Conservation (phyloP, 2,329 filamentous ascomycete genomes). For the Penicillium sp. region DNA sequence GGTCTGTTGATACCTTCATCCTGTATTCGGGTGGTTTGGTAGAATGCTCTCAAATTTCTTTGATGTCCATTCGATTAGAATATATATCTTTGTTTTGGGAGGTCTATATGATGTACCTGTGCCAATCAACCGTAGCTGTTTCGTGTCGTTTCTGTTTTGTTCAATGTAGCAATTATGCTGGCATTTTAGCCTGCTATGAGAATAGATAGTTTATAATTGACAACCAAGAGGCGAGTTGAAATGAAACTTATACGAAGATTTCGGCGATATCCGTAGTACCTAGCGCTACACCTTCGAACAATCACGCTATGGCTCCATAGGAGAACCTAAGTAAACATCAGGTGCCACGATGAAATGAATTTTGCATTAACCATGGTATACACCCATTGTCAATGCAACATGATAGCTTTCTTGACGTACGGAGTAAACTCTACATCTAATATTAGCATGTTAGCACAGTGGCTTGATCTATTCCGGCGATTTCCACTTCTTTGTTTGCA, state of each 20-base stretch:
- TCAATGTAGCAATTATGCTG: neutral
- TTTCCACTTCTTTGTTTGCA: neutral
- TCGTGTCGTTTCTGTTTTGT: neutral
- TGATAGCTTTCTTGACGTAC: neutral
- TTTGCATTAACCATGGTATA: neutral
- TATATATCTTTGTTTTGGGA: neutral
- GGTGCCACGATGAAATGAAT: neutral
- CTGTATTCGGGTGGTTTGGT: neutral
- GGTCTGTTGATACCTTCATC: neutral
- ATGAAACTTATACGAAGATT: neutral
- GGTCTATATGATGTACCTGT: neutral
- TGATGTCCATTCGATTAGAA: neutral
- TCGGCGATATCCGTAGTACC: neutral
- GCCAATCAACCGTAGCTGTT: neutral
- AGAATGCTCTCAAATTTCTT: too few relatives aligned
- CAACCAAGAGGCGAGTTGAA: neutral
- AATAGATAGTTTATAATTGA: neutral
- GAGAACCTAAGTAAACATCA: neutral
- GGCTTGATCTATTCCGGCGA: neutral
- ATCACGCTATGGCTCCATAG: neutral
- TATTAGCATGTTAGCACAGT: neutral
- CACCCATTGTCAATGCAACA: neutral
- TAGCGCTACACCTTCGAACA: neutral
- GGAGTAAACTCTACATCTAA: neutral
- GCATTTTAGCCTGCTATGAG: neutral